A percentile compares a stretch with the other conserved stretches of the same genome.
Conservation (phyloP, 345 rosid species). For the Trapa incisa region DNA sequence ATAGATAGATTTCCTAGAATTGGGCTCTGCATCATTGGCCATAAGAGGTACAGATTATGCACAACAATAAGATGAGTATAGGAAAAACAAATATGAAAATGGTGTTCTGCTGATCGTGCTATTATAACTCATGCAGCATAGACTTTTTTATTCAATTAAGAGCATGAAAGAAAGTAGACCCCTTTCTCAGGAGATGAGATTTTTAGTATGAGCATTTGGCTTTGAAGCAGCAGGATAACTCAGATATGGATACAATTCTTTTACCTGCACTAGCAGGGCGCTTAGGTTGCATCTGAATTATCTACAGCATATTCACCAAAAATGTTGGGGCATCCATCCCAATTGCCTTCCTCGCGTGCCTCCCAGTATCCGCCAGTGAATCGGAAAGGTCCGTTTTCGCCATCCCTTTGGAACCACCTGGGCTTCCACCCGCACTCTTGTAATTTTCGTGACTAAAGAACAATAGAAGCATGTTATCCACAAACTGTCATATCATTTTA, state of each 20-base stretch:
- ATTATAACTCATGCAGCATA: no score
- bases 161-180: no score
- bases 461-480: not conserved
- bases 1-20: no score
- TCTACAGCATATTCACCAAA: conserved; percentile 61
- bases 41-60: no score
- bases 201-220: not conserved
- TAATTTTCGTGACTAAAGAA: conserved; percentile 57
- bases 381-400: conserved; percentile 46
- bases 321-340: conserved; percentile 77
- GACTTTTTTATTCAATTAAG: no score
- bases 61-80: no score
- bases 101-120: no score
- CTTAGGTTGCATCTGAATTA: conserved; percentile 19
- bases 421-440: conserved; percentile 94
- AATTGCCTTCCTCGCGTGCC: conserved; percentile 46
- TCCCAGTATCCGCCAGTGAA: conserved; percentile 84
- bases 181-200: not conserved
- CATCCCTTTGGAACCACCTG: conserved; percentile 61
- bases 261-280: conserved; percentile 7
- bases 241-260: not conserved
- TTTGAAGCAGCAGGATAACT: not conserved
- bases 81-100: no score
- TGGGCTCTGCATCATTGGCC: no score
- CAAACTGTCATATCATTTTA: no score